Evolutionary conservation across 306 rosid genomes (phyloP).

Genomic region (Cicer judaicum): DNA sequence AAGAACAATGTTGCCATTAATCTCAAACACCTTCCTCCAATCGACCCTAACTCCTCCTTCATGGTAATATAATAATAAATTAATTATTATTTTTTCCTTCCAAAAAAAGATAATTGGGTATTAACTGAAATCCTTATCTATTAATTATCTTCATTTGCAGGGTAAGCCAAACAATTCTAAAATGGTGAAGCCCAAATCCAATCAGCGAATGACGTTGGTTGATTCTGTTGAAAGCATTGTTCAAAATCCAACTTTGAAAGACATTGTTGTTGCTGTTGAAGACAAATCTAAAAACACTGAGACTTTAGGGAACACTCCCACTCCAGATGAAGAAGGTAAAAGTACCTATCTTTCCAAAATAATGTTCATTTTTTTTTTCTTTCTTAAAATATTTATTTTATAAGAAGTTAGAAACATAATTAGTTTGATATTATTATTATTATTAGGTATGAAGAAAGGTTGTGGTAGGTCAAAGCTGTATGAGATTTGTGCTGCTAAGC

Average conservation of each 20-base stretch:
- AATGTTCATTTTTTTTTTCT: neutral
- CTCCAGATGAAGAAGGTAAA: conserved; percentile 47
- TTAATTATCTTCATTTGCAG: conserved; percentile 35
- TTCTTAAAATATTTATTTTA: neutral
- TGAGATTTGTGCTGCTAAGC: conserved; percentile 63
- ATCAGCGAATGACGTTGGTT: conserved; percentile 6
- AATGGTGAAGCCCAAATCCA: conserved; percentile 33
- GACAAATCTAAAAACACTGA: conserved; percentile 28
- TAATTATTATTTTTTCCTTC: too few relatives aligned
- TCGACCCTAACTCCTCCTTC: conserved; percentile 2
- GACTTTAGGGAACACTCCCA: neutral
- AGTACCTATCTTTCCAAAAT: neutral
- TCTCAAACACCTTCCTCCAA: too few relatives aligned
- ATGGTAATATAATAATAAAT: conserved; percentile 21
- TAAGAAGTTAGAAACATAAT: neutral
- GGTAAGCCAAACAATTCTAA: conserved; percentile 31
- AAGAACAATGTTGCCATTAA: too few relatives aligned
- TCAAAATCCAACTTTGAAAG: neutral
- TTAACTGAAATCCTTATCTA: neutral
- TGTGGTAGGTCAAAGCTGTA: conserved; percentile 54
- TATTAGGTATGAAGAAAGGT: conserved; percentile 53
- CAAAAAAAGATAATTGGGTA: too few relatives aligned
- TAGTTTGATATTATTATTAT: conserved; percentile 20
- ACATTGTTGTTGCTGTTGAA: neutral
- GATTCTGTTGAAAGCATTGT: conserved; percentile 12